Percentiles rank a stretch among this genome's conserved stretches.
Evolutionary conservation across 768 basidiomycete species (phyloP).

Genomic region (Lyophyllum shimeji): DNA sequence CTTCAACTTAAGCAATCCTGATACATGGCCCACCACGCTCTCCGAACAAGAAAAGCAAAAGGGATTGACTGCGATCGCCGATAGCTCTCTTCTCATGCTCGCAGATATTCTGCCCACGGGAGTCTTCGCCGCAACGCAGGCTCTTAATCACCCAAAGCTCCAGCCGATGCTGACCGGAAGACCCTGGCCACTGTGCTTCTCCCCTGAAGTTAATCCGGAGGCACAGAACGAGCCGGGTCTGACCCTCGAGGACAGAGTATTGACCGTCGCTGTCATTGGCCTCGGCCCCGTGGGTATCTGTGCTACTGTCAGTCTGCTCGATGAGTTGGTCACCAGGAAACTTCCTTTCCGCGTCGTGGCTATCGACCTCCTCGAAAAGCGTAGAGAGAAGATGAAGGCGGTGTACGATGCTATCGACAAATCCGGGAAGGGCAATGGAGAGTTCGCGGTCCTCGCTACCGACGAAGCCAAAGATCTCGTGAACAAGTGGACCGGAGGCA

Average conservation of each 20-base stretch:
- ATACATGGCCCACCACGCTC: slow-evolving; percentile 42
- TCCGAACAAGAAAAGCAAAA: slow-evolving; percentile 33
- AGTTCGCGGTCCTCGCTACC: slow-evolving; percentile 50
- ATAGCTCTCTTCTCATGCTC: slow-evolving; percentile 68
- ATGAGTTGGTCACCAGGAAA: slow-evolving; percentile 47
- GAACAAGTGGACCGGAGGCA: slow-evolving; percentile 48
- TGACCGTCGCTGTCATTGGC: slow-evolving; percentile 70
- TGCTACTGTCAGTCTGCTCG: slow-evolving; percentile 61
- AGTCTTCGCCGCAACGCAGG: slow-evolving; percentile 73
- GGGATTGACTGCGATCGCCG: slow-evolving; percentile 45
- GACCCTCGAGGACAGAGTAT: slow-evolving; percentile 43
- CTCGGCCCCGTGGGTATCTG: slow-evolving; percentile 82
- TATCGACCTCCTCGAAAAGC: slow-evolving; percentile 56
- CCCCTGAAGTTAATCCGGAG: slow-evolving; percentile 19
- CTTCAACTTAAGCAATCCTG: slow-evolving; percentile 56
- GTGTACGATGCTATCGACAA: slow-evolving; percentile 52
- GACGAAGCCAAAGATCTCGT: slow-evolving; percentile 52
- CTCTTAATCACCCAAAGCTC: slow-evolving; percentile 70
- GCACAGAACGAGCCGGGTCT: slow-evolving; percentile 30
- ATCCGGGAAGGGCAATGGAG: slow-evolving; percentile 43
- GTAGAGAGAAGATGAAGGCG: slow-evolving; percentile 59
- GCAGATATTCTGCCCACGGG: slow-evolving; percentile 83
- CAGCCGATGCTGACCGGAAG: slow-evolving; percentile 55
- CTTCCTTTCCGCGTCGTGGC: slow-evolving; percentile 58
- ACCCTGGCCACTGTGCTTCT: slow-evolving; percentile 57